Conservation (phyloP, 192 early-diverging fungal species). For the Backusella westeae region DNA sequence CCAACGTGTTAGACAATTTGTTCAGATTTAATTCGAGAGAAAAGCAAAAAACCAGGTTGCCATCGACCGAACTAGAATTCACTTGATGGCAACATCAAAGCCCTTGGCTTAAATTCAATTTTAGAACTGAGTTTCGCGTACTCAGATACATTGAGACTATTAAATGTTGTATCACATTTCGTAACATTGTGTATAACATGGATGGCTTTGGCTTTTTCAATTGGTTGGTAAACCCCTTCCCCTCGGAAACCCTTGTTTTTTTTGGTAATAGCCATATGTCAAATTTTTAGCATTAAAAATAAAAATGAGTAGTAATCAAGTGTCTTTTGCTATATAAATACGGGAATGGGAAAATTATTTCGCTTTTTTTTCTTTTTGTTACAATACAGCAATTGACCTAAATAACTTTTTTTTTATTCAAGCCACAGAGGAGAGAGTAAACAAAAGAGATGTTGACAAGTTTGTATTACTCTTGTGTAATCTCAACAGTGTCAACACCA, state of each 20-base stretch:
- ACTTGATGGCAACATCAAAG: too few species aligned
- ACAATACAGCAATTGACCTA: background rate
- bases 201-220: background rate
- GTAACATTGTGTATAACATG: background rate
- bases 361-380: background rate
- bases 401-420: background rate
- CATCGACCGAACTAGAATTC: too few species aligned
- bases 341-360: background rate
- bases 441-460: background rate
- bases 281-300: background rate
- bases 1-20: too few species aligned
- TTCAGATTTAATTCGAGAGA: too few species aligned
- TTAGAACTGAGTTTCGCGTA: background rate
- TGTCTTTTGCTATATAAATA: background rate
- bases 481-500: too few species aligned
- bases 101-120: background rate
- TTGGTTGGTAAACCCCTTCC: background rate
- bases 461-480: background rate
- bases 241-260: background rate
- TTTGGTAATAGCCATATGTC: background rate
- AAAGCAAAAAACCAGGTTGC: too few species aligned
- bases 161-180: background rate
- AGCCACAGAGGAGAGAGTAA: background rate
- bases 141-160: background rate
- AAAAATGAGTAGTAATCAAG: background rate